Conservation (phyloP, 306 rosid species). For the apple (Malus domestica) region ASM211411v1 NC_041803.1:50029501-50030000, state of each 20-base stretch:
- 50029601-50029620: slow-evolving; percentile 83
- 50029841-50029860: slow-evolving; percentile 92
- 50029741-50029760: slow-evolving; percentile 61
- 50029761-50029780: slow-evolving; percentile 80
- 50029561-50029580: slow-evolving; percentile 82
- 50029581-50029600: slow-evolving; percentile 77
- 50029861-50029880: slow-evolving; percentile 75
- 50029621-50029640: slow-evolving; percentile 13
- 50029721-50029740: slow-evolving; percentile 55
- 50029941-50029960: slow-evolving; percentile 82
- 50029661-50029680: neutral
- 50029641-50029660: neutral
- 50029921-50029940: slow-evolving; percentile 74
- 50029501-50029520: neutral
- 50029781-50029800: slow-evolving; percentile 92
- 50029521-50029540: slow-evolving; percentile 64
- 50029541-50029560: slow-evolving; percentile 72
- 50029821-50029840: slow-evolving; percentile 82
- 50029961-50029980: slow-evolving; percentile 80
- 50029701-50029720: neutral
- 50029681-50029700: neutral
- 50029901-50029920: slow-evolving; percentile 86
- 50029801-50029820: slow-evolving; percentile 71
- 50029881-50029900: slow-evolving; percentile 48
- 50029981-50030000: slow-evolving; percentile 70